phyloP scores from a whole-genome alignment of 306 rosid species.

The Prunus mongolica region DNA sequence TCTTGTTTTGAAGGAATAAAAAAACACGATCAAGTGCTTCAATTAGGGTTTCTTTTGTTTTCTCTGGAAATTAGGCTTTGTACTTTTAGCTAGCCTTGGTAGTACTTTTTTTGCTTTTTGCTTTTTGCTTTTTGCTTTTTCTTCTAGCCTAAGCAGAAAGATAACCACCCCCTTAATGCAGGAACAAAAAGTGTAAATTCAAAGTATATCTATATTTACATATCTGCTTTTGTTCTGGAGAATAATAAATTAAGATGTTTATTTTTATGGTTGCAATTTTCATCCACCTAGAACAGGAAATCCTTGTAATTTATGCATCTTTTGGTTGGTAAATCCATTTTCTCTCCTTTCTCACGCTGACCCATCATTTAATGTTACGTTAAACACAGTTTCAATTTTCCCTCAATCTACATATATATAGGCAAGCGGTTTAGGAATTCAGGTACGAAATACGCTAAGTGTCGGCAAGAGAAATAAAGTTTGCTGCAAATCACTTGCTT shows the following conservation, averaged over 20 bases:
- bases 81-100: not conserved
- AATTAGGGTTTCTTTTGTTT: not conserved
- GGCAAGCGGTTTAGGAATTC: not conserved
- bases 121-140: not conserved
- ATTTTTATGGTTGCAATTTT: not conserved
- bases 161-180: not conserved
- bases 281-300: not conserved
- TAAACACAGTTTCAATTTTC: not conserved
- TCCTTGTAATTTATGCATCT: not conserved
- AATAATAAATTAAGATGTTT: constrained; percentile 1
- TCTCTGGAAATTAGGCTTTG: not conserved
- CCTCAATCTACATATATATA: not conserved
- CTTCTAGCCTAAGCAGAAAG: constrained; percentile 2
- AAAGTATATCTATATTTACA: not conserved
- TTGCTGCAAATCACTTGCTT: not conserved
- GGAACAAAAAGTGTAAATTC: constrained; percentile 3
- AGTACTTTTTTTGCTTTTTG: not conserved
- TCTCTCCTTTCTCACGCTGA: too few relatives aligned
- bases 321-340: not conserved
- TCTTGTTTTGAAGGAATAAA: constrained; percentile 29
- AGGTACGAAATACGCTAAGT: not conserved
- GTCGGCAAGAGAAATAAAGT: not conserved
- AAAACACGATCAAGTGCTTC: not conserved
- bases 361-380: not conserved
- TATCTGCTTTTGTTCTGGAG: not conserved